These are phyloP conservation scores for Lunularia cruciata DNA, from an alignment of 225 moss, liverwort and hornwort species.

Conservation along the genomic window DNA sequence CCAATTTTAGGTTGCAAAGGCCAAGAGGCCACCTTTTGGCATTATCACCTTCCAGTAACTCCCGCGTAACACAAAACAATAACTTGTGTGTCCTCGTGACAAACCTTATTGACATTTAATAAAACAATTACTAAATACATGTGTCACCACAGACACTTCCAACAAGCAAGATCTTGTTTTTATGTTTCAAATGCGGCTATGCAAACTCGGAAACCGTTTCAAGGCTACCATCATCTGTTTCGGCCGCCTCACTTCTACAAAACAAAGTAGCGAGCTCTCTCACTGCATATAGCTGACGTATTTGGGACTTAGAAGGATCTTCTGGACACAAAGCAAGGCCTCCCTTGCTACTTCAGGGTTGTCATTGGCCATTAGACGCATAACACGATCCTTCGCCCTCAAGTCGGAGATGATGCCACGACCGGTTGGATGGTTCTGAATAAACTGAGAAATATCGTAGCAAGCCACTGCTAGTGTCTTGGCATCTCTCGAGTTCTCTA, in stretches of 20 bases:
- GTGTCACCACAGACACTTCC: slow-evolving; percentile 10
- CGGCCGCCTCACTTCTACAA: slow-evolving; percentile 4
- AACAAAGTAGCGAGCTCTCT: not conserved
- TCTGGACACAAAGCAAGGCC: slow-evolving; percentile 89
- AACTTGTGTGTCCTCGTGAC: slow-evolving; percentile 8
- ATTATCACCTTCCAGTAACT: not conserved
- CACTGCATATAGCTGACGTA: slow-evolving; percentile 88
- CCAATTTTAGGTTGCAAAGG: not conserved
- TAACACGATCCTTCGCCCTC: slow-evolving; percentile 84
- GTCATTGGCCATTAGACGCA: slow-evolving; percentile 72
- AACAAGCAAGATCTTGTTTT: slow-evolving; percentile 18
- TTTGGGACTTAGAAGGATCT: slow-evolving; percentile 92
- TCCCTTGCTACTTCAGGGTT: slow-evolving; percentile 79
- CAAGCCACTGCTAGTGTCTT: slow-evolving; percentile 85
- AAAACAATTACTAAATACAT: slow-evolving; percentile 17
- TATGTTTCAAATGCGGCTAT: slow-evolving; percentile 2
- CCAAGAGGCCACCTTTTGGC: not conserved
- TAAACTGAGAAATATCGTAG: slow-evolving; percentile 81
- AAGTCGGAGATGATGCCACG: slow-evolving; percentile 79
- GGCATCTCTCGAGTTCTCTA: slow-evolving; percentile 68
- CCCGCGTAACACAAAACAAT: not conserved
- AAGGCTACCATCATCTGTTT: not conserved
- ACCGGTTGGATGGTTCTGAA: slow-evolving; percentile 75
- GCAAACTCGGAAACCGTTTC: not conserved
- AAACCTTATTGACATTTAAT: slow-evolving; percentile 22